These are phyloP conservation scores for Elsinoe arachidis DNA, from an alignment of 2,329 filamentous ascomycete genomes.

Conservation along the genomic window DNA sequence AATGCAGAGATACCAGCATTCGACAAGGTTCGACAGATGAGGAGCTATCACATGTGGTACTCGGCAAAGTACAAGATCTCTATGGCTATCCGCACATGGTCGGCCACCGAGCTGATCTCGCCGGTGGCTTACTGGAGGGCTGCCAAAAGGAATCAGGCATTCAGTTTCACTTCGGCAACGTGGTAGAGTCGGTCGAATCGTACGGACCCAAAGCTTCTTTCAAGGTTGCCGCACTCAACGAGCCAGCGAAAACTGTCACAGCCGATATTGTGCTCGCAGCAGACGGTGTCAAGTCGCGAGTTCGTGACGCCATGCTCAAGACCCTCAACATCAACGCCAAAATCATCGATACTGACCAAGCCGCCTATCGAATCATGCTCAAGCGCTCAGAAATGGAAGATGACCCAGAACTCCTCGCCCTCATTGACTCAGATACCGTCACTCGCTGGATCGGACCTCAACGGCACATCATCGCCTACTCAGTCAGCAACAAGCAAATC, in stretches of 20 bases:
- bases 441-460: slow-evolving; percentile 69
- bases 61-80: slow-evolving; percentile 56
- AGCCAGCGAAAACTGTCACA: slow-evolving; percentile 45
- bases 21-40: slow-evolving; percentile 59
- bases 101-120: slow-evolving; percentile 65
- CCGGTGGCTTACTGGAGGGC: slow-evolving; percentile 60
- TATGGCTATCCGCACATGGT: slow-evolving; percentile 75
- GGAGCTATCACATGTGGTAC: slow-evolving; percentile 62
- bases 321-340: slow-evolving; percentile 44
- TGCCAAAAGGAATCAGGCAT: slow-evolving; percentile 55
- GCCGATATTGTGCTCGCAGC: slow-evolving; percentile 39
- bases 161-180: slow-evolving; percentile 58
- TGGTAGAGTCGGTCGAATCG: slow-evolving; percentile 47
- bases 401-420: slow-evolving; percentile 58
- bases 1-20: slow-evolving; percentile 64
- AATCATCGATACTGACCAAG: slow-evolving; percentile 63
- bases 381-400: slow-evolving; percentile 56
- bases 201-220: slow-evolving; percentile 54
- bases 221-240: slow-evolving; percentile 49
- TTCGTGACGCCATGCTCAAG: slow-evolving; percentile 46
- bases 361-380: slow-evolving; percentile 72
- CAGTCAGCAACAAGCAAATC: slow-evolving; percentile 57
- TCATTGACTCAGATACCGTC: slow-evolving; percentile 59
- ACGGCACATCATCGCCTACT: slow-evolving; percentile 71
- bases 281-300: slow-evolving; percentile 42